These are phyloP conservation scores for Verticillium nubilum DNA, from an alignment of 2,329 filamentous ascomycete genomes.

Conservation along the genomic window DNA sequence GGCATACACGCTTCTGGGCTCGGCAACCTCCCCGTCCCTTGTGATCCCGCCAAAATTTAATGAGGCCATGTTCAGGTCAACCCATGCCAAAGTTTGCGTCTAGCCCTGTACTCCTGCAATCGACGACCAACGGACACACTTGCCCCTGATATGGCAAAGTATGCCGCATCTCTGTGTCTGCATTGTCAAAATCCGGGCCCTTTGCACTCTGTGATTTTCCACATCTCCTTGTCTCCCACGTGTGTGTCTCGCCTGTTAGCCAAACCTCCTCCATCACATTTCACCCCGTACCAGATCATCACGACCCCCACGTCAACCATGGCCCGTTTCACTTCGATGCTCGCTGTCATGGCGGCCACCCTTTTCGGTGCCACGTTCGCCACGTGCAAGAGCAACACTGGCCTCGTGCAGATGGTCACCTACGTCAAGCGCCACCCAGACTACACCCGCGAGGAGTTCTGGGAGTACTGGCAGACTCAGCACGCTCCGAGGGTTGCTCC, in stretches of 20 bases:
- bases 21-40: background rate
- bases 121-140: background rate
- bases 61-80: background rate
- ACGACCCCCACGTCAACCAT: background rate
- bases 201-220: background rate
- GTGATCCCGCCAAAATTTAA: background rate
- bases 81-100: background rate
- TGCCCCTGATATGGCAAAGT: background rate
- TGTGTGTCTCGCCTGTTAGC: background rate
- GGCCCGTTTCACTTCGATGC: constrained; percentile 2
- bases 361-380: constrained; percentile 1
- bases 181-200: background rate
- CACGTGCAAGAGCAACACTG: constrained; percentile 30
- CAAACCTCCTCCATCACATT: background rate
- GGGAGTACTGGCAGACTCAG: constrained; percentile 22
- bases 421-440: constrained; percentile 20
- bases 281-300: background rate
- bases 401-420: constrained; percentile 20
- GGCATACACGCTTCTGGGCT: background rate
- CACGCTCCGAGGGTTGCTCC: constrained; percentile 22
- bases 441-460: constrained; percentile 20
- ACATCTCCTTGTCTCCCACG: background rate
- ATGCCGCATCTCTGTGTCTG: background rate
- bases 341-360: background rate
- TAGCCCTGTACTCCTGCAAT: background rate